Base-by-base conservation (phyloP, 139 green algal species). In the Chlorella sorokiniana region DNA sequence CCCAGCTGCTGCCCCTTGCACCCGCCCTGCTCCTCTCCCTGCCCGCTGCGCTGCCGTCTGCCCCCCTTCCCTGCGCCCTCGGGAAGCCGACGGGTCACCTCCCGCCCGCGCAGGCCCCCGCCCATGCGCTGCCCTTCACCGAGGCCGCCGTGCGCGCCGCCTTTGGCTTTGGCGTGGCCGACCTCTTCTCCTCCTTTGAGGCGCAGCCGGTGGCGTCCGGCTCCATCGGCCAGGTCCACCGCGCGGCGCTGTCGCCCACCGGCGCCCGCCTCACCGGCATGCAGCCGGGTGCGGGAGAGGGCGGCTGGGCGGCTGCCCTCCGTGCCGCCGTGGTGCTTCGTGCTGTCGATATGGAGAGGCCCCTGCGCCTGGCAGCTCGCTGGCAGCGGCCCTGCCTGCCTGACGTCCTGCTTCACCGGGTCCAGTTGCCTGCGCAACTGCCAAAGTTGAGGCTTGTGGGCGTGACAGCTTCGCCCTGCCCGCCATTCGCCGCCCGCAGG, bases 101-200 rank as follows among this genome's bases (percentile, higher is more conserved):
- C 29, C 2, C 6, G 23, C 1, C 31, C 37, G 33, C 35, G 81
- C 69, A 85, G 37, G 93, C 92, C 0, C 93, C 92, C 7, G 85
- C 87, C 27, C 93, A 96, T 77, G 70, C 63, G 9, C 69, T 86
- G 40, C 31, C 42, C 9, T 76, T 81, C 62, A 89, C 89, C 6
- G 67, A 82, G n/a, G 40, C 31, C 23, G 81, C 87, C 0, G 76
- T 90, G 5, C 29, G 41, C 16, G 78, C 69, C 7, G 84, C 95
- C 1, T 99, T 99, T 83, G 93, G 91, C 7, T 84, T 94, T 33
- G 73, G 52, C 0, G 31, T 96, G n/a, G 40, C 81, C 0, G 89
- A 96, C 37, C 87, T 99, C n/a, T 99, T 99, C 84, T 82, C 89
- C 7, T 87, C 79, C 29, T 96, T 99, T 69, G 94, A 98, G 31